A percentile compares a stretch with the other conserved stretches of the same genome.
Evolutionary conservation across 2,329 filamentous ascomycete species (phyloP).

Genomic region (Elsinoe australis): DNA sequence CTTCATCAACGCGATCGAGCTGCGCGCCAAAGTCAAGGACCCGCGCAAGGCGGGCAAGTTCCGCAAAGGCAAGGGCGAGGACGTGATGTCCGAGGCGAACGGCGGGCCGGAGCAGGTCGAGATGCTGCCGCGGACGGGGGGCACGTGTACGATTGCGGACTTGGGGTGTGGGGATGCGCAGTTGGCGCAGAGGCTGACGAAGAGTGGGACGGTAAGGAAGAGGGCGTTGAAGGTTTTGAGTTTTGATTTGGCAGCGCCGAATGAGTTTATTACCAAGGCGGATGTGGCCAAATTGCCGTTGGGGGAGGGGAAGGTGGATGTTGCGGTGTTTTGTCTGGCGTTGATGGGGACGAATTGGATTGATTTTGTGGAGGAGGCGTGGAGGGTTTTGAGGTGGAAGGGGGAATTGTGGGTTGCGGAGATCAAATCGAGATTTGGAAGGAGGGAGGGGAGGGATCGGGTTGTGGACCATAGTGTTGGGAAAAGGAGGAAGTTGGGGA

Average conservation of each 20-base stretch:
- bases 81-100: slow-evolving; percentile 26
- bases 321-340: slow-evolving; percentile 90
- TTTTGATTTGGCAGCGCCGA: slow-evolving; percentile 77
- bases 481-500: slow-evolving; percentile 46
- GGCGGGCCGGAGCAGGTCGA: slow-evolving; percentile 21
- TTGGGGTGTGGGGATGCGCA: slow-evolving; percentile 88
- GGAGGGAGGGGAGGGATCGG: slow-evolving; percentile 39
- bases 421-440: slow-evolving; percentile 86
- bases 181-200: slow-evolving; percentile 61
- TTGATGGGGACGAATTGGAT: slow-evolving; percentile 99
- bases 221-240: slow-evolving; percentile 69
- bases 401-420: slow-evolving; percentile 96
- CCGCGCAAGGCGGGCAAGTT: slow-evolving; percentile 30
- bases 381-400: slow-evolving; percentile 81
- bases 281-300: slow-evolving; percentile 83
- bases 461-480: slow-evolving; percentile 64
- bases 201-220: slow-evolving; percentile 48
- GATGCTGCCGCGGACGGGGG: slow-evolving; percentile 63
- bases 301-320: slow-evolving; percentile 64
- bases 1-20: slow-evolving; percentile 65
- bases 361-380: slow-evolving; percentile 91
- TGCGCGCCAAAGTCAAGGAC: slow-evolving; percentile 51
- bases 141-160: slow-evolving; percentile 74
- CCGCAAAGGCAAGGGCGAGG: slow-evolving; percentile 36
- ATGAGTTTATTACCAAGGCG: slow-evolving; percentile 70